Conservation (phyloP, 1,284 basidiomycete genomes). For the Ceratobasidium sp. region DNA sequence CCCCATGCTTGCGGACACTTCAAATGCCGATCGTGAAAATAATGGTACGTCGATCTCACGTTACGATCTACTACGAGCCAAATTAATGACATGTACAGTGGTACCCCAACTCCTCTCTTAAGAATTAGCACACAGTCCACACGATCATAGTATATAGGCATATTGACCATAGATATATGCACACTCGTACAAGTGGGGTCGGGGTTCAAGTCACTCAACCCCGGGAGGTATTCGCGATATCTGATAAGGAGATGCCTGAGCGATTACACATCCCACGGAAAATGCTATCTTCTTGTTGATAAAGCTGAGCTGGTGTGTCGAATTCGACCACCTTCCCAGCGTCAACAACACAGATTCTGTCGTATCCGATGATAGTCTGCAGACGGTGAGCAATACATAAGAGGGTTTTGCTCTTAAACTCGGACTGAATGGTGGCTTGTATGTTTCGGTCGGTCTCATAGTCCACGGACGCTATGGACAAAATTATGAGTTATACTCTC, state of each 20-base stretch:
- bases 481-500: neutral
- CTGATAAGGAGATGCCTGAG: conserved; percentile 76
- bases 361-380: conserved; percentile 81
- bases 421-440: conserved; percentile 62
- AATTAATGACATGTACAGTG: too few species aligned
- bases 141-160: too few species aligned
- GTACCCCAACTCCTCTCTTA: too few species aligned
- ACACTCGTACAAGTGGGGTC: too few species aligned
- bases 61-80: too few species aligned
- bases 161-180: too few species aligned
- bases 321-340: conserved; percentile 77
- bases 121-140: too few species aligned
- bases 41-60: too few species aligned
- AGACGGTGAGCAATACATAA: conserved; percentile 67
- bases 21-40: too few species aligned
- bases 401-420: conserved; percentile 61
- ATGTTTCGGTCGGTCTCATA: conserved; percentile 61
- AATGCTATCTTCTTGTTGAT: conserved; percentile 68
- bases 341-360: conserved; percentile 82
- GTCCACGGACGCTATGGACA: conserved; percentile 40
- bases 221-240: conserved; percentile 64
- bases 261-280: conserved; percentile 83
- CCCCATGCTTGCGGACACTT: too few species aligned
- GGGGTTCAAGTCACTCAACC: conserved; percentile 1
- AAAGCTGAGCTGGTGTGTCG: conserved; percentile 80